Evolutionary conservation across 305 asterid species (phyloP), one percentile per base, ranked within the genome.

Genomic region (Fraxinus paxiana): DNA sequence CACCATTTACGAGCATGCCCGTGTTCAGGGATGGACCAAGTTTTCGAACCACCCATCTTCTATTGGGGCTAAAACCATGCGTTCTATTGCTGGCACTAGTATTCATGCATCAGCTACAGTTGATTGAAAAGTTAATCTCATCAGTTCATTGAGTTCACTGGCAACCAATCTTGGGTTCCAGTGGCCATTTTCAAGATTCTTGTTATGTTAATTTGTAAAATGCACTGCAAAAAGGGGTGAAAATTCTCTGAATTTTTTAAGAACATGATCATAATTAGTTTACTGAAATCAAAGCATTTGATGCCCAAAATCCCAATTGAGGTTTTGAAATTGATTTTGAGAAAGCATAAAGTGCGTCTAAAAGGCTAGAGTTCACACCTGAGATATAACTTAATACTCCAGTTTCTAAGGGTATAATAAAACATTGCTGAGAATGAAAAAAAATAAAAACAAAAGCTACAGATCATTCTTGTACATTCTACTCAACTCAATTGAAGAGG

Each of bases 401-500:
- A 30, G 74, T 67, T 17, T 77, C 31, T 22, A 24, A 24, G 72
- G 72, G 13, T 46, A 20, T 69, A 41, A 70, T 26, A 79, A 43
- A 17, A 43, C 31, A 69, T 15, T 28, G 82, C 69, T 31, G 82
- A 71, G 70, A 17, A 79, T 69, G 69, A 61, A 78, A 63, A 12
- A 67, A 26, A 28, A 67, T 4, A 30, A 28, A 67, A 30, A 33
- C 6, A 61, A 13, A 63, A 33, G 56, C 51, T 76, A 81, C 84
- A 82, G 10, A 17, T 31, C 69, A 26, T 70, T 37, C 80, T 48
- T 8, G 33, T 75, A 81, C 76, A 75, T 18, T 80, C 48, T 43
- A 46, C 71, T 76, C 84, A 75, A 77, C 80, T 61, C 69, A 70
- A 61, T 3, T 22, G 77, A 34, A 81, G 59, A 28, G 43, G 56